phyloP scores from a whole-genome alignment of 768 basidiomycete species.

The Wakefieldia striispora region DNA sequence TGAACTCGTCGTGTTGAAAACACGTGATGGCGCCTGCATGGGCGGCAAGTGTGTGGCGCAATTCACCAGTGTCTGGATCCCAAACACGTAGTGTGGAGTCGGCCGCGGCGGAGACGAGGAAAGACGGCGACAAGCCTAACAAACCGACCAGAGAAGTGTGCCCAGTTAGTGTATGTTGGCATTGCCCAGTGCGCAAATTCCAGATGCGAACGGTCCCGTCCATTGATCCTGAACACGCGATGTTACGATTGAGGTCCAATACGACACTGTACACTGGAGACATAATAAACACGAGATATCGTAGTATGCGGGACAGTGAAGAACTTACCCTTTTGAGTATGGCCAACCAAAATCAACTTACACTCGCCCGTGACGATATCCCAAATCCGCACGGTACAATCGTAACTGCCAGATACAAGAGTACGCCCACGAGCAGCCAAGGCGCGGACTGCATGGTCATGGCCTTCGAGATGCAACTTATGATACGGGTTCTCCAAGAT shows the following conservation, averaged over 20 bases:
- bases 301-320: slow-evolving; percentile 25
- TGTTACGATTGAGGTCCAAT: slow-evolving; percentile 79
- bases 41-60: slow-evolving; percentile 79
- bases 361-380: slow-evolving; percentile 83
- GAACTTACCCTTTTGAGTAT: slow-evolving; percentile 79
- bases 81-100: slow-evolving; percentile 94
- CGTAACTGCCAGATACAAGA: slow-evolving; percentile 94
- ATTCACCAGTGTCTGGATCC: slow-evolving; percentile 83
- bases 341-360: slow-evolving; percentile 78
- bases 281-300: slow-evolving; percentile 6
- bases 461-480: slow-evolving; percentile 78
- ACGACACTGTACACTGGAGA: slow-evolving; percentile 90
- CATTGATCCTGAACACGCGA: slow-evolving; percentile 97
- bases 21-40: slow-evolving; percentile 99
- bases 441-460: slow-evolving; percentile 89
- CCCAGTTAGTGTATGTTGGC: slow-evolving; percentile 77
- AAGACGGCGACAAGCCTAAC: slow-evolving; percentile 82
- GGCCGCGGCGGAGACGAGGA: slow-evolving; percentile 93
- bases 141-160: slow-evolving; percentile 96
- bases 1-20: slow-evolving; percentile 98
- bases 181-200: slow-evolving; percentile 81
- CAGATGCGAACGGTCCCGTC: slow-evolving; percentile 96
- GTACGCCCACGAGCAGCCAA: slow-evolving; percentile 89
- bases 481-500: slow-evolving; percentile 86
- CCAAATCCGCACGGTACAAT: slow-evolving; percentile 94